Evolutionary conservation across 345 rosid species (phyloP).

Genomic region (Lepidium aucheri): DNA sequence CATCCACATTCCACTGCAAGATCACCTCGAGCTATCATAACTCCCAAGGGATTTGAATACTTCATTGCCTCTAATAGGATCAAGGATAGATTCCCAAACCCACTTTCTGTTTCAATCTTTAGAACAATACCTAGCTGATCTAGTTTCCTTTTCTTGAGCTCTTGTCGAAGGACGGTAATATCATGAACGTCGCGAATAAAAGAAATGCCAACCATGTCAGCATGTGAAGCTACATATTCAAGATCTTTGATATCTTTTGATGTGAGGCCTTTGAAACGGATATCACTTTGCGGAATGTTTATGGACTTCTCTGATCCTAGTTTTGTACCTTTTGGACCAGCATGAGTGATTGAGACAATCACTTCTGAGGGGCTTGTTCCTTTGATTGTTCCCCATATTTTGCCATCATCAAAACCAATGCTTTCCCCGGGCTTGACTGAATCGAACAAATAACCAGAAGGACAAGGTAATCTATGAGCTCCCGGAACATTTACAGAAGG

Average conservation of each 20-base stretch:
- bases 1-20: slow-evolving; percentile 82
- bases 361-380: slow-evolving; percentile 52
- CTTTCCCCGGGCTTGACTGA: slow-evolving; percentile 56
- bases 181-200: slow-evolving; percentile 49
- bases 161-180: slow-evolving; percentile 43
- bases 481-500: slow-evolving; percentile 18
- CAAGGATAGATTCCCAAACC: slow-evolving; percentile 42
- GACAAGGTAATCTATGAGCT: slow-evolving; percentile 43
- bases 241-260: slow-evolving; percentile 66
- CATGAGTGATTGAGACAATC: slow-evolving; percentile 51
- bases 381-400: slow-evolving; percentile 53
- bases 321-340: slow-evolving; percentile 50
- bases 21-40: slow-evolving; percentile 73
- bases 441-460: slow-evolving; percentile 54
- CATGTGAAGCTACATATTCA: slow-evolving; percentile 52
- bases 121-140: slow-evolving; percentile 44
- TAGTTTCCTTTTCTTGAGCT: slow-evolving; percentile 45
- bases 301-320: slow-evolving; percentile 67
- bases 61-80: slow-evolving; percentile 61
- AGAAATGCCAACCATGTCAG: slow-evolving; percentile 66
- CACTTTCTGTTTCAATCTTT: slow-evolving; percentile 58
- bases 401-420: slow-evolving; percentile 68
- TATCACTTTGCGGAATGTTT: slow-evolving; percentile 55
- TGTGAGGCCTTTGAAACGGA: slow-evolving; percentile 54
- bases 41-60: slow-evolving; percentile 52